Evolutionary conservation across 2,329 filamentous ascomycete species (phyloP).

Genomic region (Pestalotiopsis sp.): DNA sequence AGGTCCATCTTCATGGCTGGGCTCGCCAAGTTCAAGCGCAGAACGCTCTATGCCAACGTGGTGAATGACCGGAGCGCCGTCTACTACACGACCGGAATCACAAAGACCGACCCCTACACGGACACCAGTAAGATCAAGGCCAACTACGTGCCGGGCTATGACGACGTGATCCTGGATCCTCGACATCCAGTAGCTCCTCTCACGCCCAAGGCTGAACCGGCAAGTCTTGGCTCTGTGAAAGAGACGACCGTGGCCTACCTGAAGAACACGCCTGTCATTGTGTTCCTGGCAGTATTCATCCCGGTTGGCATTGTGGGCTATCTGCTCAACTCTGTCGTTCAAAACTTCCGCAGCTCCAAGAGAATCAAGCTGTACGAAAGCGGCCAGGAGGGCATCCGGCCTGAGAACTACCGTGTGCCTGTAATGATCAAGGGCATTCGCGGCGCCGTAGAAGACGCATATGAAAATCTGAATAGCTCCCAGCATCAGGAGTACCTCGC

Average conservation of each 20-base stretch:
- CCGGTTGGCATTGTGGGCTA: slow-evolving; percentile 74
- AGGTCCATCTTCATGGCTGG: slow-evolving; percentile 85
- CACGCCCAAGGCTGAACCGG: slow-evolving; percentile 29
- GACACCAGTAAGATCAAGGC: slow-evolving; percentile 69
- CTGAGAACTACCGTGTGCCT: slow-evolving; percentile 75
- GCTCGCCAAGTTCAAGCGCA: slow-evolving; percentile 74
- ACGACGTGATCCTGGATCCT: slow-evolving; percentile 75
- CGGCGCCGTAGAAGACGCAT: slow-evolving; percentile 75
- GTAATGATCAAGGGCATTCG: slow-evolving; percentile 77
- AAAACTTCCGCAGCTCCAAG: slow-evolving; percentile 73
- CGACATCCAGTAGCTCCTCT: slow-evolving; percentile 60
- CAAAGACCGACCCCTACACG: slow-evolving; percentile 76
- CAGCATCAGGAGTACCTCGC: slow-evolving; percentile 74
- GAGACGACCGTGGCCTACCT: slow-evolving; percentile 39
- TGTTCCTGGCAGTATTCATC: slow-evolving; percentile 70
- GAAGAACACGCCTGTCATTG: slow-evolving; percentile 62
- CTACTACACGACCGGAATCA: slow-evolving; percentile 82
- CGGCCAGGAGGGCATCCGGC: slow-evolving; percentile 68
- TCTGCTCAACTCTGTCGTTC: slow-evolving; percentile 74
- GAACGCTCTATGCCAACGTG: slow-evolving; percentile 83
- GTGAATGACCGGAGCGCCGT: slow-evolving; percentile 82
- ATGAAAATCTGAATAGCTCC: slow-evolving; percentile 71
- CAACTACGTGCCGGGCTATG: slow-evolving; percentile 75
- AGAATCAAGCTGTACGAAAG: slow-evolving; percentile 78
- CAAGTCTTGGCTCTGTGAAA: slow-evolving; percentile 36